Evolutionary conservation across 805 yeast genomes (phyloP).

Genomic region (Diddensiella caesifluorescens): DNA sequence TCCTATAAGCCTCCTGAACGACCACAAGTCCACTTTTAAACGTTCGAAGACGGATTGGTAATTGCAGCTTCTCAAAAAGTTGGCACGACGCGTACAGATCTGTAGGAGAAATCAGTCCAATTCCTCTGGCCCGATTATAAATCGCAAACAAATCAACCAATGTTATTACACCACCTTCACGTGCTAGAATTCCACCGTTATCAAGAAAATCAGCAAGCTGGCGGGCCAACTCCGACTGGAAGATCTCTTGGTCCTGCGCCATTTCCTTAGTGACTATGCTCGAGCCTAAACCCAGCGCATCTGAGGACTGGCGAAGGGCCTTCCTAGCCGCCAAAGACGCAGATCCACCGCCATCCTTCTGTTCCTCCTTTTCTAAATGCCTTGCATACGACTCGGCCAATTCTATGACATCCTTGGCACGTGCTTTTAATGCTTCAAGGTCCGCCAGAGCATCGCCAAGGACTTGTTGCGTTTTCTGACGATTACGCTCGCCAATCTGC

Average conservation of each 20-base stretch:
- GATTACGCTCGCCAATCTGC: constrained; percentile 46
- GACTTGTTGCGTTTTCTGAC: constrained; percentile 54
- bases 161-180: constrained; percentile 55
- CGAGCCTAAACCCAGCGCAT: constrained; percentile 32
- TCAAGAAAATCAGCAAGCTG: constrained; percentile 70
- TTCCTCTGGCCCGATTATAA: constrained; percentile 60
- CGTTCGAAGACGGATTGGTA: constrained; percentile 49
- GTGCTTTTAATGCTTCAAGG: constrained; percentile 66
- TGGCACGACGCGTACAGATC: constrained; percentile 62
- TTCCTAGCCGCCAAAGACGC: constrained; percentile 30
- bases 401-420: constrained; percentile 65
- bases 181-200: constrained; percentile 40
- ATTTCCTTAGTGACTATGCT: constrained; percentile 33
- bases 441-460: constrained; percentile 69
- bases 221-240: constrained; percentile 59
- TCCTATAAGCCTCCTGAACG: constrained; percentile 36
- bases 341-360: constrained; percentile 5
- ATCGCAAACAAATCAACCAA: constrained; percentile 57
- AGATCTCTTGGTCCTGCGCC: constrained; percentile 33
- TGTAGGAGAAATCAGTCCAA: constrained; percentile 61
- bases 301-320: constrained; percentile 32
- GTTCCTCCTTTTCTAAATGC: constrained; percentile 23
- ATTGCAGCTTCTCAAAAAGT: constrained; percentile 47
- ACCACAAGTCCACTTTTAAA: constrained; percentile 39
- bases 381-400: constrained; percentile 41